Evolutionary conservation across 1,284 basidiomycete genomes (phyloP).

Genomic region (Moesziomyces aphidis): DNA sequence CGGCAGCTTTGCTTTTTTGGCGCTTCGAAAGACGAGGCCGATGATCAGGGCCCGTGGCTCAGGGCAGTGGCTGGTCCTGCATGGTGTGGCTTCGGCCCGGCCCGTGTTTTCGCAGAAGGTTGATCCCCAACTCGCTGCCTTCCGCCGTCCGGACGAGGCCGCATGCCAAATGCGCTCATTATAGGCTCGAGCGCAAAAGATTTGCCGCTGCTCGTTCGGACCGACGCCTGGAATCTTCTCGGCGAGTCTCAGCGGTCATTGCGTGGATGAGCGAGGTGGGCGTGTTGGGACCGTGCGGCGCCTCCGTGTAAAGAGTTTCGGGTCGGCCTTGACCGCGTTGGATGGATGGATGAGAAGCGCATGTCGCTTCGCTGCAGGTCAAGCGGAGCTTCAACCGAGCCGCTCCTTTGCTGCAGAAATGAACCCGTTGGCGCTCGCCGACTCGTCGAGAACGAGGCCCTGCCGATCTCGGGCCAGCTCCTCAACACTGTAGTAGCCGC

Average conservation of each 20-base stretch:
- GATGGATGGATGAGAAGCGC: neutral
- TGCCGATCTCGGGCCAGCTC: neutral
- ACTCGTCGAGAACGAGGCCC: neutral
- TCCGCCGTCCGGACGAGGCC: neutral
- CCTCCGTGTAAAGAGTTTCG: neutral
- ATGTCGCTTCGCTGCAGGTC: conserved; percentile 10
- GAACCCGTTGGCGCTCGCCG: neutral
- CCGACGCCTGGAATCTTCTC: neutral
- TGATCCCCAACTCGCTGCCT: neutral
- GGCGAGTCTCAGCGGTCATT: no score
- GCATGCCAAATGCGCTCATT: neutral
- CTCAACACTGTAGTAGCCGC: neutral
- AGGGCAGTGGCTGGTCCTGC: no score
- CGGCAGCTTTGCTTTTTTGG: neutral
- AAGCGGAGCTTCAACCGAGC: conserved; percentile 14
- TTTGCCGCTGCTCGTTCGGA: neutral
- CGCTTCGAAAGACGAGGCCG: neutral
- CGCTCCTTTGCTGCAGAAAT: neutral
- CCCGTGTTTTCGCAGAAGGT: neutral
- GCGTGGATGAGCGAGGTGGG: neutral
- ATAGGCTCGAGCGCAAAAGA: neutral
- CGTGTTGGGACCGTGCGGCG: neutral
- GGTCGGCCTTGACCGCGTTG: neutral
- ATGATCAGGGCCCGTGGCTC: no score
- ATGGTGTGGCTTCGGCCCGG: neutral